Evolutionary conservation across 768 basidiomycete genomes (phyloP).

Genomic region (Tricholoma sp.): DNA sequence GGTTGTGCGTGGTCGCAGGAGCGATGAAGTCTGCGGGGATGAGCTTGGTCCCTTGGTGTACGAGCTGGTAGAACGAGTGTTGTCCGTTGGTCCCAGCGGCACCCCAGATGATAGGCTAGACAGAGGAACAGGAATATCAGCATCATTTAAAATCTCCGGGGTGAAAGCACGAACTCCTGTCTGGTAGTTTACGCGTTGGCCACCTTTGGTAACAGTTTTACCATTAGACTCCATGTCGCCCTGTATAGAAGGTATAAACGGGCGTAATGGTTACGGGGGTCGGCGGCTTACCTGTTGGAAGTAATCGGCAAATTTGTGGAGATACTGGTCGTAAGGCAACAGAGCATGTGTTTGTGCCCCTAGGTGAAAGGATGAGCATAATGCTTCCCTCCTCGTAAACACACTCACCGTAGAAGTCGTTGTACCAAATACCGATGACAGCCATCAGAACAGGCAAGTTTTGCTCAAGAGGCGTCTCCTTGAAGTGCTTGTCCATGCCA

Average conservation of each 20-base stretch:
- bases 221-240: slow-evolving; percentile 99
- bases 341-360: slow-evolving; percentile 93
- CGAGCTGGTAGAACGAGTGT: slow-evolving; percentile 98
- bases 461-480: slow-evolving; percentile 76
- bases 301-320: slow-evolving; percentile 99
- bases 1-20: slow-evolving; percentile 86
- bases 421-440: slow-evolving; percentile 94
- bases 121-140: slow-evolving; percentile 1
- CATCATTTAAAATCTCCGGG: background rate
- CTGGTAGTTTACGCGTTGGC: slow-evolving; percentile 90
- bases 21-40: slow-evolving; percentile 93
- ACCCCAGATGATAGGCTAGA: slow-evolving; percentile 97
- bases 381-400: background rate
- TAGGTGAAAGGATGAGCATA: slow-evolving; percentile 17
- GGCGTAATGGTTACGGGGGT: background rate
- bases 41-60: slow-evolving; percentile 91
- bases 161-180: slow-evolving; percentile 67
- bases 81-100: slow-evolving; percentile 98
- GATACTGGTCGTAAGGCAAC: slow-evolving; percentile 97
- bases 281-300: slow-evolving; percentile 75
- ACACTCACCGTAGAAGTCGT: slow-evolving; percentile 82
- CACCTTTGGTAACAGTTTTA: slow-evolving; percentile 92
- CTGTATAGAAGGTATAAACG: slow-evolving; percentile 20
- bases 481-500: slow-evolving; percentile 98
- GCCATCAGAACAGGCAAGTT: slow-evolving; percentile 93